A percentile compares a stretch with the other conserved stretches of the same genome.
Conservation (phyloP, 768 basidiomycete species). For the Hydnomerulius pinastri region DNA sequence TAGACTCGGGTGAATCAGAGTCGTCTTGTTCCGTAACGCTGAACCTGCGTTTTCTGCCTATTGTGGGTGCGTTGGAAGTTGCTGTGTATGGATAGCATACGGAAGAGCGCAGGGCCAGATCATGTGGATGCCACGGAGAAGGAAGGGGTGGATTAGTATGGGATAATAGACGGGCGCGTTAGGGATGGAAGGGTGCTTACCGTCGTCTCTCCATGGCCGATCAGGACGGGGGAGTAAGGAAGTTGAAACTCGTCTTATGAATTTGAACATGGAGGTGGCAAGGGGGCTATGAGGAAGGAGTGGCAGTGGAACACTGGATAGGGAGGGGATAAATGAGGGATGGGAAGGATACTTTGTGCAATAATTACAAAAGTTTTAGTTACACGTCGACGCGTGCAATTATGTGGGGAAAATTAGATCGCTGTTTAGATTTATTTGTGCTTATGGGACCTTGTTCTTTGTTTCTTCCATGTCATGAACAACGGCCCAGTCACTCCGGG, state of each 20-base stretch:
- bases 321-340: not conserved
- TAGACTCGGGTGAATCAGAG: slow-evolving; percentile 30
- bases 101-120: too few species aligned
- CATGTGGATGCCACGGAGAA: slow-evolving; percentile 10
- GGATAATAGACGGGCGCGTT: too few species aligned
- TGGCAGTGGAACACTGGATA: not conserved
- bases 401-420: not conserved
- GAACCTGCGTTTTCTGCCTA: slow-evolving; percentile 65
- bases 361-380: not conserved
- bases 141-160: slow-evolving; percentile 15
- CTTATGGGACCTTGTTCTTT: slow-evolving; percentile 2
- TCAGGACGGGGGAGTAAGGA: slow-evolving; percentile 71
- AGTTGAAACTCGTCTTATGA: slow-evolving; percentile 71
- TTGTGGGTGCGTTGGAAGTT: slow-evolving; percentile 73
- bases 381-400: not conserved
- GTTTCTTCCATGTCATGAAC: too few species aligned
- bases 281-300: not conserved
- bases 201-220: slow-evolving; percentile 77
- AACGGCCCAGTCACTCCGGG: too few species aligned
- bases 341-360: not conserved
- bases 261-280: slow-evolving; percentile 52
- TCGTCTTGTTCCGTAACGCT: slow-evolving; percentile 46
- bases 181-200: slow-evolving; percentile 43
- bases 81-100: slow-evolving; percentile 45
- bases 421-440: slow-evolving; percentile 29